Conservation (phyloP, 441 rosid species). For the Oxalis stricta region DNA sequence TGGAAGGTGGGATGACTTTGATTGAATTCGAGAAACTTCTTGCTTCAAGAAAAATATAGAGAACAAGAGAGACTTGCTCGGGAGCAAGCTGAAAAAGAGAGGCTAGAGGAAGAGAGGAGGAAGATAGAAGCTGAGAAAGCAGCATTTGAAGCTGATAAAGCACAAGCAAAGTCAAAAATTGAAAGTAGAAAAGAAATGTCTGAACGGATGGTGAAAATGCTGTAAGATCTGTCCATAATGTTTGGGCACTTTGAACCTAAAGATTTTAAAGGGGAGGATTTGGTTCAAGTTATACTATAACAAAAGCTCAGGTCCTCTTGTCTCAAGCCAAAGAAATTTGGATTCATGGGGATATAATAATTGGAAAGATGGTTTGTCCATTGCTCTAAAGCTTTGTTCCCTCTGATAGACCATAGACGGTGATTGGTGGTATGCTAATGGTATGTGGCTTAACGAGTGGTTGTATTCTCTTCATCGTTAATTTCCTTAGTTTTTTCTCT, state of each 20-base stretch:
- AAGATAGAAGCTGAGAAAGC: constrained; percentile 55
- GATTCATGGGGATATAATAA: constrained; percentile 78
- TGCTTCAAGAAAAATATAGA: constrained; percentile 69
- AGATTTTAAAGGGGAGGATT: constrained; percentile 43
- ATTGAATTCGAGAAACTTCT: constrained; percentile 70
- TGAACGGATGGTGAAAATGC: constrained; percentile 37
- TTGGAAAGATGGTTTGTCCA: constrained; percentile 65
- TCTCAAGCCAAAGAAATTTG: constrained; percentile 56
- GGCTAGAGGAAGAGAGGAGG: constrained; percentile 63
- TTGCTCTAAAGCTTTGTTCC: constrained; percentile 42
- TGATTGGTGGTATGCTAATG: constrained; percentile 82
- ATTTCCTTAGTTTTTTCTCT: background rate
- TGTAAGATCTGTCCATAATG: constrained; percentile 30
- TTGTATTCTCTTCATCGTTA: background rate
- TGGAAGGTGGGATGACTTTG: constrained; percentile 67
- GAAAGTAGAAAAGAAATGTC: constrained; percentile 35
- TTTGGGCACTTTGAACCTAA: constrained; percentile 74
- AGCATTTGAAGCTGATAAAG: constrained; percentile 68
- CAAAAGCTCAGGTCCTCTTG: constrained; percentile 66
- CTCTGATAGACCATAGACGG: constrained; percentile 33
- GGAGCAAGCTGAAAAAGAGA: constrained; percentile 71
- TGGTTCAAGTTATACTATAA: constrained; percentile 54
- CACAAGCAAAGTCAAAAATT: constrained; percentile 57
- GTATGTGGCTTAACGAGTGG: constrained; percentile 22
- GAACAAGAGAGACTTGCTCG: constrained; percentile 64